phyloP scores from a whole-genome alignment of 805 yeast genomes.

The Pichia cephalocereana region DNA sequence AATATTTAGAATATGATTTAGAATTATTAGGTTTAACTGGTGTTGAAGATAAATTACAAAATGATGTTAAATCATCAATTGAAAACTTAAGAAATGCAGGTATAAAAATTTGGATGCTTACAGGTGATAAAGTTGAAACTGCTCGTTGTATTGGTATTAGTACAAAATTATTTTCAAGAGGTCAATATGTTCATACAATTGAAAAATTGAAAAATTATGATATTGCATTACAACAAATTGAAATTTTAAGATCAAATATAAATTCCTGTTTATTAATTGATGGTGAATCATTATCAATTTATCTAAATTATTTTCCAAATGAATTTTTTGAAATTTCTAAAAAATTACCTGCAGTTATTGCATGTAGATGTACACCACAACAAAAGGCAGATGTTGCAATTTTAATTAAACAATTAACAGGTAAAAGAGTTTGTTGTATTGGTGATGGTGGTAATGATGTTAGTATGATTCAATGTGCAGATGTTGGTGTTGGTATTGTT shows the following conservation, averaged over 20 bases:
- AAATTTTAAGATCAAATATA: constrained; percentile 52
- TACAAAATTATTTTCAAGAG: constrained; percentile 84
- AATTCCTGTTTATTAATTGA: constrained; percentile 80
- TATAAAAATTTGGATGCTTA: constrained; percentile 96
- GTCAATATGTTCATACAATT: constrained; percentile 85
- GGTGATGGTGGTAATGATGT: constrained; percentile 99
- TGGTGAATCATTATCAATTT: constrained; percentile 80
- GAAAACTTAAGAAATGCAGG: constrained; percentile 95
- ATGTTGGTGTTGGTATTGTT: constrained; percentile 97
- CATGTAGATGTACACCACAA: constrained; percentile 97
- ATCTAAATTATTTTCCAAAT: constrained; percentile 48
- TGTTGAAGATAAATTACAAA: constrained; percentile 91
- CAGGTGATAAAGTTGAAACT: constrained; percentile 98
- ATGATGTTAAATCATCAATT: constrained; percentile 83
- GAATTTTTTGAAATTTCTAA: constrained; percentile 77
- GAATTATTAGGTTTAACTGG: constrained; percentile 92
- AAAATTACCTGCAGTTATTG: constrained; percentile 85
- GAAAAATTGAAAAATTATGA: constrained; percentile 45
- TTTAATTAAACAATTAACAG: constrained; percentile 67
- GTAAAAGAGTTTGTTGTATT: constrained; percentile 90
- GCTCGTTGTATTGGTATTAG: constrained; percentile 97
- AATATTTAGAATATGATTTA: constrained; percentile 69
- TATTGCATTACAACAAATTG: constrained; percentile 66
- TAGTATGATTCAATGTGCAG: constrained; percentile 97
- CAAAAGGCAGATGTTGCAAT: constrained; percentile 94